These are phyloP conservation scores for Myriosclerotinia curreyana DNA, from an alignment of 2,329 filamentous ascomycete genomes.

Conservation along the genomic window DNA sequence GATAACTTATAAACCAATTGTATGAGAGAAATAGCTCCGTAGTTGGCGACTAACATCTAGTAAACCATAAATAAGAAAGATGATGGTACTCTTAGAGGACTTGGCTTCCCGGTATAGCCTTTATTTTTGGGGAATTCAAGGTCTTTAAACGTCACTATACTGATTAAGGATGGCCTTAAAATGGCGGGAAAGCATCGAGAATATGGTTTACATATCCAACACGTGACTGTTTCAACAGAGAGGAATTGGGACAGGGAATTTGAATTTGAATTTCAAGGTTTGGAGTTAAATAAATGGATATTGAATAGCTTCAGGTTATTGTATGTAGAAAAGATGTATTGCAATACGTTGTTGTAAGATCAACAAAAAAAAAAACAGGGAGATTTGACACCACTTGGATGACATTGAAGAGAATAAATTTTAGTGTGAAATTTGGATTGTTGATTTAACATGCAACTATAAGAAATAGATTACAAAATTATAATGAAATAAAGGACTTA, in stretches of 20 bases:
- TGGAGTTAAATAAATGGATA: not conserved
- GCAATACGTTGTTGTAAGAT: not conserved
- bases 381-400: not conserved
- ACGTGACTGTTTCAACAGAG: not conserved
- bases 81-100: no score
- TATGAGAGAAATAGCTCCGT: not conserved
- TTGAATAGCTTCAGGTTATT: not conserved
- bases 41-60: not conserved
- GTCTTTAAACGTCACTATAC: no score
- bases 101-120: no score
- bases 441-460: not conserved
- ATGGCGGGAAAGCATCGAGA: not conserved
- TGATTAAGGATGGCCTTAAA: no score
- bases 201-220: not conserved
- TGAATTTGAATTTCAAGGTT: not conserved
- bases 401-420: not conserved
- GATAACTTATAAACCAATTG: not conserved
- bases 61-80: no score
- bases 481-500: not conserved
- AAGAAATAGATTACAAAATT: not conserved
- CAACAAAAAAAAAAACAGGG: not conserved
- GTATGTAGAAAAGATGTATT: not conserved
- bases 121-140: no score
- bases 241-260: not conserved
- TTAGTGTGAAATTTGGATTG: not conserved